phyloP scores from a whole-genome alignment of 75 land plant species.

The Pseudotsuga menziesii region DNA sequence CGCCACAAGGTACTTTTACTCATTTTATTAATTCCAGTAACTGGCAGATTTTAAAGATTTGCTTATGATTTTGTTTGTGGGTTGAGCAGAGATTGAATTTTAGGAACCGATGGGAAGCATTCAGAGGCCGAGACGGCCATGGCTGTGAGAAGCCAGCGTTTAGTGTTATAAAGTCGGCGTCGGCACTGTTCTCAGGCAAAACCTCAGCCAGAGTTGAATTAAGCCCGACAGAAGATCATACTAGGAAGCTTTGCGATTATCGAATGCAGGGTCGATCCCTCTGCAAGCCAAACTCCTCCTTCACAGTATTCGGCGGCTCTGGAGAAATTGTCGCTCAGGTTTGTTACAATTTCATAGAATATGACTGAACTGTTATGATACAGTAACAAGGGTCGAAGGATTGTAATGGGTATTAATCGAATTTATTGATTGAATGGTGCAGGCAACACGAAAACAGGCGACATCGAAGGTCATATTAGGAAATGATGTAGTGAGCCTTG shows the following conservation, averaged over 20 bases:
- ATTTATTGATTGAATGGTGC: too few species aligned
- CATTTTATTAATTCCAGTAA: too few species aligned
- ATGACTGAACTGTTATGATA: too few species aligned
- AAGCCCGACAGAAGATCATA: background rate
- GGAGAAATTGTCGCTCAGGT: conserved; percentile 14
- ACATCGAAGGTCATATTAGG: conserved; percentile 25
- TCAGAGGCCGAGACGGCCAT: background rate
- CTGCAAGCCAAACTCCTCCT: background rate
- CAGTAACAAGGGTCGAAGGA: too few species aligned
- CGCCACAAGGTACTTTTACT: conserved; percentile 9
- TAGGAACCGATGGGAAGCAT: conserved; percentile 13
- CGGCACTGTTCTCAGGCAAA: background rate
- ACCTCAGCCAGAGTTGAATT: background rate
- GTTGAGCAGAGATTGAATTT: conserved; percentile 13
- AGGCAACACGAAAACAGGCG: conserved; percentile 26
- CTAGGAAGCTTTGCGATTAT: background rate
- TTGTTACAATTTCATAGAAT: too few species aligned
- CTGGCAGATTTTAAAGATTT: too few species aligned
- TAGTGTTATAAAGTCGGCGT: background rate
- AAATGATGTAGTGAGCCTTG: conserved; percentile 38
- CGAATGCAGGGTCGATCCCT: background rate
- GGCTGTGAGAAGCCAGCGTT: conserved; percentile 9
- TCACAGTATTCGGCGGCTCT: conserved; percentile 9
- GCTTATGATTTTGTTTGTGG: too few species aligned
- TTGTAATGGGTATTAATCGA: too few species aligned